Evolutionary conservation across 148 eudicot species (phyloP).

Genomic region (Rhododendron kiyosumense): DNA sequence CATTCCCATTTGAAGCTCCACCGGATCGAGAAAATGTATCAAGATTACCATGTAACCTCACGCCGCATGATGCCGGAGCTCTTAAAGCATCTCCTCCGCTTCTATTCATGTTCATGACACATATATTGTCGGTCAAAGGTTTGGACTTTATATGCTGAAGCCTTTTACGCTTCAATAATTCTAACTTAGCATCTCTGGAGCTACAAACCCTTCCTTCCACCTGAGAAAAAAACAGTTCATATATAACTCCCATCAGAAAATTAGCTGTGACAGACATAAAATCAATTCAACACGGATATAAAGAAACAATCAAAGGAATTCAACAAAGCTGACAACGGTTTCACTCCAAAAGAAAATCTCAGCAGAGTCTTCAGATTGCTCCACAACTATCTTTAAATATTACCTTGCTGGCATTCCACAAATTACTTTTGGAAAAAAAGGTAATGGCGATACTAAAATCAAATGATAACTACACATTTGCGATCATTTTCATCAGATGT

Average conservation of each 20-base stretch:
- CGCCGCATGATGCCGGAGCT: slow-evolving; percentile 63
- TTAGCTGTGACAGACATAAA: neutral
- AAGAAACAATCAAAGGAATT: neutral
- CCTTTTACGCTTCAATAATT: slow-evolving; percentile 83
- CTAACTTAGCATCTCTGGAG: slow-evolving; percentile 74
- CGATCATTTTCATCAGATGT: neutral
- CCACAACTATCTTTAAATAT: neutral
- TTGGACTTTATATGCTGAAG: slow-evolving; percentile 64
- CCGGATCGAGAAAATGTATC: slow-evolving; percentile 27
- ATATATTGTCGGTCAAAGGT: slow-evolving; percentile 21
- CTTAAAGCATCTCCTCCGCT: slow-evolving; percentile 77
- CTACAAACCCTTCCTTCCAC: slow-evolving; percentile 80
- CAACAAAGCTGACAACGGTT: neutral
- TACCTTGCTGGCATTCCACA: neutral
- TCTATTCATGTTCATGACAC: slow-evolving; percentile 43
- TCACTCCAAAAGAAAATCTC: neutral
- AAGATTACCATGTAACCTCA: slow-evolving; percentile 33
- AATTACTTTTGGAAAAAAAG: neutral
- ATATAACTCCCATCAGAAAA: neutral
- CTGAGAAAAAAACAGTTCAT: slow-evolving; percentile 27
- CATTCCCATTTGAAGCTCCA: slow-evolving; percentile 32
- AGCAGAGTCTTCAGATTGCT: neutral
- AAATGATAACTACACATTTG: neutral
- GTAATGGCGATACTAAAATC: neutral
- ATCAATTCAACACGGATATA: neutral